Conservation (phyloP, 1,139 yeast species). For the Lodderomyces orthopsilosis region DNA sequence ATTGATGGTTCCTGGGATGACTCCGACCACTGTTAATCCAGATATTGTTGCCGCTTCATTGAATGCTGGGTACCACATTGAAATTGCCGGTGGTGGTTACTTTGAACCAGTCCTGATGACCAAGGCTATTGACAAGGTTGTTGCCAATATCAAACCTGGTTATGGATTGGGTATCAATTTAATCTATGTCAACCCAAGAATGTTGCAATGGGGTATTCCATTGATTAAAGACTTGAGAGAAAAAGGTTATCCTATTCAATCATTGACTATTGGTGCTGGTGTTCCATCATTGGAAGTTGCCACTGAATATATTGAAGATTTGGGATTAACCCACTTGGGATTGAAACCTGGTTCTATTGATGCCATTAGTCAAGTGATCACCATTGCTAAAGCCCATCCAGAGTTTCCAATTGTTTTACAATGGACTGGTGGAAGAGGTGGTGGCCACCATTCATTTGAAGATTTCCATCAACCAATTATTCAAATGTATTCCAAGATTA, state of each 20-base stretch:
- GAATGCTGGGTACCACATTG: conserved; percentile 96
- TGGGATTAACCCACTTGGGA: conserved; percentile 91
- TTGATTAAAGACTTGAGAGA: conserved; percentile 84
- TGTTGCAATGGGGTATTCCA: conserved; percentile 99
- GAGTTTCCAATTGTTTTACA: conserved; percentile 93
- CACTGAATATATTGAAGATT: conserved; percentile 86
- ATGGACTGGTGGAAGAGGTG: conserved; percentile 99
- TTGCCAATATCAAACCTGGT: conserved; percentile 69
- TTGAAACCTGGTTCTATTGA: conserved; percentile 98
- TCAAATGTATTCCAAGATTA: conserved; percentile 92
- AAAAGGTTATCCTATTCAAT: conserved; percentile 93
- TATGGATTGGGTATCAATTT: conserved; percentile 87
- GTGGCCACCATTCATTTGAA: conserved; percentile 99
- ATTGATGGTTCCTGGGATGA: conserved; percentile 98
- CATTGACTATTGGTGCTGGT: conserved; percentile 98
- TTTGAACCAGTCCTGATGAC: conserved; percentile 71
- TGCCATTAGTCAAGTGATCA: conserved; percentile 79
- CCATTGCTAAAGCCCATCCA: conserved; percentile 95
- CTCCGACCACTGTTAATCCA: conserved; percentile 95
- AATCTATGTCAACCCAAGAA: conserved; percentile 93
- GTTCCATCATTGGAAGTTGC: conserved; percentile 98
- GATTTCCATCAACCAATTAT: conserved; percentile 97
- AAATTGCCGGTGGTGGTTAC: conserved; percentile 98
- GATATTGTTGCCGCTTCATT: conserved; percentile 90
- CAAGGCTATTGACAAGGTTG: conserved; percentile 70